These are phyloP conservation scores for Blastobotrys muscicola DNA, from an alignment of 805 yeast species.

Conservation along the genomic window DNA sequence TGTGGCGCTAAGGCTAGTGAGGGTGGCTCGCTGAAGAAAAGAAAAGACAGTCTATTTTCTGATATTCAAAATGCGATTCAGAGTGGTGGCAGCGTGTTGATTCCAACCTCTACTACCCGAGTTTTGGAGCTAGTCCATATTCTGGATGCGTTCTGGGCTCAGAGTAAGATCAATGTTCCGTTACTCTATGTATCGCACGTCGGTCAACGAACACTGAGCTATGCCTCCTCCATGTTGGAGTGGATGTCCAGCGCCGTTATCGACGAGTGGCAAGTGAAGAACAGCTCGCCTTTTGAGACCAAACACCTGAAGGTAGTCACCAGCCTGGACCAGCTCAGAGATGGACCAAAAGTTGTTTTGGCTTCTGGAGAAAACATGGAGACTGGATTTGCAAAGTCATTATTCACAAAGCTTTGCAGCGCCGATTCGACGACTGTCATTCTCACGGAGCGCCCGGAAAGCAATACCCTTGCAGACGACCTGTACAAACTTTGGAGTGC, in stretches of 20 bases:
- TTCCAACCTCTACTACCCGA: constrained; percentile 77
- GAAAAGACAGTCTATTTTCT: constrained; percentile 55
- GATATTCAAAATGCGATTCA: constrained; percentile 56
- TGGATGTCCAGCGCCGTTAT: constrained; percentile 92
- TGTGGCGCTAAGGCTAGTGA: constrained; percentile 51
- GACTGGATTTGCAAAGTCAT: constrained; percentile 41
- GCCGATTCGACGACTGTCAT: constrained; percentile 62
- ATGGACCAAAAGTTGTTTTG: constrained; percentile 62
- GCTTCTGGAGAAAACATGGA: constrained; percentile 61
- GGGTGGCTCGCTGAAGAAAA: constrained; percentile 46
- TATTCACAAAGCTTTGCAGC: constrained; percentile 41
- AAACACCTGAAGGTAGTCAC: constrained; percentile 47
- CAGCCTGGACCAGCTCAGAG: constrained; percentile 40
- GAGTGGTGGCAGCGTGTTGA: constrained; percentile 68
- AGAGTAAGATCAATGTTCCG: constrained; percentile 40
- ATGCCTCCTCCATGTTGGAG: constrained; percentile 84
- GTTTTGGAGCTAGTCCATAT: constrained; percentile 68
- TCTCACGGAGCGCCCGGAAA: constrained; percentile 56
- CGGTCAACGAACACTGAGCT: constrained; percentile 66
- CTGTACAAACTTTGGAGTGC: constrained; percentile 31
- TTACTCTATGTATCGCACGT: constrained; percentile 68
- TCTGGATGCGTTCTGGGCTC: constrained; percentile 56
- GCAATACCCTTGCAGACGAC: constrained; percentile 39
- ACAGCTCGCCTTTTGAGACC: constrained; percentile 72
- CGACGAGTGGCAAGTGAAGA: constrained; percentile 71